phyloP scores from a whole-genome alignment of 1,284 basidiomycete species.

The Cutaneotrichosporon mucoides region DNA sequence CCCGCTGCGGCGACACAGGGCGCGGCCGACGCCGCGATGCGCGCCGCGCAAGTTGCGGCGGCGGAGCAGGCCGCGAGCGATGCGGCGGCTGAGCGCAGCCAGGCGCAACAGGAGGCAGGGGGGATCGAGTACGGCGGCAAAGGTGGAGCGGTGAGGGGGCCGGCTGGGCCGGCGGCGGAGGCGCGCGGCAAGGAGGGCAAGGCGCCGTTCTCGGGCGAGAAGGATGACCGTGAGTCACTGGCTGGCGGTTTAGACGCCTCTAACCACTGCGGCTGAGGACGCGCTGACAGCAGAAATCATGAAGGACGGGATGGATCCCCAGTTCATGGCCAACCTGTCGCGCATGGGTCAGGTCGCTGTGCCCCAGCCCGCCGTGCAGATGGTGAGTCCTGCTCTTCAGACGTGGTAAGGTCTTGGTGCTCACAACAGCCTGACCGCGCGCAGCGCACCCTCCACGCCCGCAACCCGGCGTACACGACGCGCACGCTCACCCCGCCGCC shows the following conservation, averaged over 20 bases:
- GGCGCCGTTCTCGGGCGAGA: constrained; percentile 40
- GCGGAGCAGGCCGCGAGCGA: constrained; percentile 10
- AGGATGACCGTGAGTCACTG: constrained; percentile 45
- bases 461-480: constrained; percentile 49
- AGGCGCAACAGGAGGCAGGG: background rate
- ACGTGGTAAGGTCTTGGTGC: too few relatives aligned
- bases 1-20: background rate
- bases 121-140: constrained; percentile 8
- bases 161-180: too few relatives aligned
- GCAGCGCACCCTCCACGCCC: constrained; percentile 41
- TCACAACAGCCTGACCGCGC: constrained; percentile 38
- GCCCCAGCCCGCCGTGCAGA: constrained; percentile 56
- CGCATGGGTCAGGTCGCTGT: constrained; percentile 68
- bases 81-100: background rate
- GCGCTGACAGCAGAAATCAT: constrained; percentile 59
- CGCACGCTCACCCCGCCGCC: constrained; percentile 41
- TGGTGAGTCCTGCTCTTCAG: too few relatives aligned
- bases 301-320: constrained; percentile 66
- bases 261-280: too few relatives aligned
- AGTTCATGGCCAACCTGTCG: constrained; percentile 67
- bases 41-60: constrained; percentile 6
- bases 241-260: too few relatives aligned
- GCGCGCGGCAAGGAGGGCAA: background rate
- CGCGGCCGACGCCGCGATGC: constrained; percentile 6
- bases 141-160: background rate